Evolutionary conservation across 345 rosid genomes (phyloP).

Genomic region (Litchi chinensis): DNA sequence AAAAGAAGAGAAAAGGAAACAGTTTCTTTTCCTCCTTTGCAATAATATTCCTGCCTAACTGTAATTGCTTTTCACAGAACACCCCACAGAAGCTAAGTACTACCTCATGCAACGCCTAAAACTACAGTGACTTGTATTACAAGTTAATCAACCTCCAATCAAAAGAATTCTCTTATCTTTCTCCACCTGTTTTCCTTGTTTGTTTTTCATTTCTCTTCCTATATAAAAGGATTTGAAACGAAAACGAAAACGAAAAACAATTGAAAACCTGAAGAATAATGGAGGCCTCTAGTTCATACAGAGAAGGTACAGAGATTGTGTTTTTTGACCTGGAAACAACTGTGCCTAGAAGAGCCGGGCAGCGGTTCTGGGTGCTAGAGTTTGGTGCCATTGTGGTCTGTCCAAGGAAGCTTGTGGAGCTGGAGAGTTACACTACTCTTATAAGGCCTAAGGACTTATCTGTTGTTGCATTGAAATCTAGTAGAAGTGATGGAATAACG

Average conservation of each 20-base stretch:
- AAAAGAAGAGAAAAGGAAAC: neutral
- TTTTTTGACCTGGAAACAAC: conserved; percentile 91
- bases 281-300: conserved; percentile 27
- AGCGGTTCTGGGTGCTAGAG: conserved; percentile 69
- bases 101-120: conserved; percentile 32
- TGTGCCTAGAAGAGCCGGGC: conserved; percentile 63
- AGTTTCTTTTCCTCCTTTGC: conserved; percentile 30
- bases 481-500: conserved; percentile 73
- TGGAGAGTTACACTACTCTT: conserved; percentile 69
- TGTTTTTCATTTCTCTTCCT: neutral
- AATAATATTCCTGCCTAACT: conserved; percentile 30
- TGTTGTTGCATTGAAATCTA: conserved; percentile 52
- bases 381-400: conserved; percentile 88
- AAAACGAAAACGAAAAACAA: neutral
- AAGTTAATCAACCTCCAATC: conserved; percentile 49
- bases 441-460: conserved; percentile 69
- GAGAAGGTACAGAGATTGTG: conserved; percentile 44
- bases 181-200: neutral
- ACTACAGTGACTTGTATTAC: conserved; percentile 41
- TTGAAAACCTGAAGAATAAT: conserved; percentile 17
- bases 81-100: conserved; percentile 41
- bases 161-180: conserved; percentile 33
- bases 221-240: neutral
- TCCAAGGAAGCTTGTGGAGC: conserved; percentile 63
- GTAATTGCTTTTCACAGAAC: conserved; percentile 30